Conservation (phyloP, 2,329 filamentous ascomycete genomes). For the Xylariaceae sp. region DNA sequence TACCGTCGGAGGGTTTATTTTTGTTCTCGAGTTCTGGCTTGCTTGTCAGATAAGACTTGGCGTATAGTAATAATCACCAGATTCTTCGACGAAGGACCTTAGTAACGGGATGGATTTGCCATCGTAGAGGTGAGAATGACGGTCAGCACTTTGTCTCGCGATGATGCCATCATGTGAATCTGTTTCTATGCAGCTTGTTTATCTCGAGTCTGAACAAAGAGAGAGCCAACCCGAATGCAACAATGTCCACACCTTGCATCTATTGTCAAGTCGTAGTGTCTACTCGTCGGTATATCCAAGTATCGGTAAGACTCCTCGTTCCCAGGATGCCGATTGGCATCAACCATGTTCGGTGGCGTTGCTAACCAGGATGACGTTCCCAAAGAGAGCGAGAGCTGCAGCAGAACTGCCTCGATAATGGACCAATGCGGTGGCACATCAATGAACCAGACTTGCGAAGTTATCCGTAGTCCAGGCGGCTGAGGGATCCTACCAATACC, state of each 20-base stretch:
- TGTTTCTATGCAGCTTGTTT: slow-evolving; percentile 7
- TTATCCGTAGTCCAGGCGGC: no score
- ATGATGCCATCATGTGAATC: slow-evolving; percentile 5
- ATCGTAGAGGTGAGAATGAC: background rate
- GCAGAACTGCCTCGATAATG: background rate
- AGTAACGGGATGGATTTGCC: background rate
- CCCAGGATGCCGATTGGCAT: no score
- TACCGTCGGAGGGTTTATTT: background rate
- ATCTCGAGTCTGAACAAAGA: background rate
- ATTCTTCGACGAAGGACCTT: background rate
- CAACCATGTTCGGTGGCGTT: no score
- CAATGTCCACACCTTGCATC: no score
- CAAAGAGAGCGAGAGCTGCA: background rate
- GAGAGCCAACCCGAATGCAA: no score
- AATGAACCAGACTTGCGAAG: background rate
- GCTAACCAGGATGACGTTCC: no score
- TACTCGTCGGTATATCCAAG: no score
- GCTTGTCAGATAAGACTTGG: slow-evolving; percentile 7
- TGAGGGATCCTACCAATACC: background rate
- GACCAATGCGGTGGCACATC: background rate
- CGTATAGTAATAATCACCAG: slow-evolving; percentile 16
- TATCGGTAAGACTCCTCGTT: no score
- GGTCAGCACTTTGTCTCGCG: slow-evolving; percentile 9
- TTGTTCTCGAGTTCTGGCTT: background rate
- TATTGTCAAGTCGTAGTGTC: no score